Base-by-base conservation (phyloP, 495 filamentous ascomycete species). In the Penicillium goetzii region DNA sequence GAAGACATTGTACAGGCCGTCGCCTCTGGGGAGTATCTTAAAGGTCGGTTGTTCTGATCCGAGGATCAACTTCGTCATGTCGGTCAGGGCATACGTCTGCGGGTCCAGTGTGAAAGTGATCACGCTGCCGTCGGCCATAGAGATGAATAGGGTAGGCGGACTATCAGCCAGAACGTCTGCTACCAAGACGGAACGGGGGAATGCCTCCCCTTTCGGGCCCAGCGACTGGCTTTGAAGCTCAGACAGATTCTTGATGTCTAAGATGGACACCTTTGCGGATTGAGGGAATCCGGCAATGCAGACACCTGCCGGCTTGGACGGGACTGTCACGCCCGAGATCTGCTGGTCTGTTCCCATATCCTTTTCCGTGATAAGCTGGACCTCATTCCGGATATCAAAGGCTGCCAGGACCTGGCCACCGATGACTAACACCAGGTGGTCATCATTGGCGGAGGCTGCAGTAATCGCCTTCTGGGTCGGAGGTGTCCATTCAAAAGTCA, bases 91-190 rank as follows among this genome's bases (percentile, higher is more conserved):
- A 63, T 84, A 82, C 45, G 84, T 81, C 0, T 68, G 41, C 0
- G 81, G 68, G 38, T 92, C 82, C n/a, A 96, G 78, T 38, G 85
- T 83, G 73, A 93, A 99, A 1, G 90, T 97, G 52, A 95, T 84
- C 11, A 99, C 90, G 67, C 90, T 91, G 26, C 95, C 95, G 75
- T 97, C 94, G 23, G 94, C 92, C 88, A 97, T 92, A n/a, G 93
- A 90, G 28, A 97, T 81, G 62, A 99, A 92, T 2, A 99, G 78
- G 0, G 90, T 97, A 2, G 92, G 88, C 17, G 85, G 84, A 59
- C 79, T 80, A 32, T 82, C 72, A 14, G 73, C 72, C 15, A 97
- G 82, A 1, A 97, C 79, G 50, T 91, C 85, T 4, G 89, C 88
- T 12, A 98, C 80, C 2, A 90, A 85, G 4, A 98, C 84, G 51